A percentile compares a stretch with the other conserved stretches of the same genome.
Evolutionary conservation across 495 filamentous ascomycete genomes (phyloP).

Genomic region (Talaromyces proteolyticus): DNA sequence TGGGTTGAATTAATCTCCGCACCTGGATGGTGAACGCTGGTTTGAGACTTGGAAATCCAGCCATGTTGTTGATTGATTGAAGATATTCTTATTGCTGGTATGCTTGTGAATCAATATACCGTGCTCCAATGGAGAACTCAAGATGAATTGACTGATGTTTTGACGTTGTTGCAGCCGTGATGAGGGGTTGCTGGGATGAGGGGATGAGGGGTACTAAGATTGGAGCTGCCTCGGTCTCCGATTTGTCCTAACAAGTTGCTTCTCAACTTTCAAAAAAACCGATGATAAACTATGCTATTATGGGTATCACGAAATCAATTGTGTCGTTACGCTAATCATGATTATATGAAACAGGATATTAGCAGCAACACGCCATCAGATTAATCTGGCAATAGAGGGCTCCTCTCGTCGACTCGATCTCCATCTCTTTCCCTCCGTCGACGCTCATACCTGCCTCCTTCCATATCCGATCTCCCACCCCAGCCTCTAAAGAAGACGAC

Average conservation of each 20-base stretch:
- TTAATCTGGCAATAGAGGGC: neutral
- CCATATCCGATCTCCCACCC: neutral
- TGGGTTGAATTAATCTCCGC: neutral
- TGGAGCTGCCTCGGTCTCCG: too few relatives aligned
- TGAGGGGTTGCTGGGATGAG: too few relatives aligned
- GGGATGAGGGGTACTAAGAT: too few relatives aligned
- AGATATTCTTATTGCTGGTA: neutral
- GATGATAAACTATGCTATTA: too few relatives aligned
- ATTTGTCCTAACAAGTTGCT: too few relatives aligned
- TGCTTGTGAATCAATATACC: neutral
- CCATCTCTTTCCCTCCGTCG: neutral
- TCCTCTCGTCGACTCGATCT: neutral
- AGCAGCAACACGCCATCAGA: neutral
- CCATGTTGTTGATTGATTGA: constrained; percentile 20
- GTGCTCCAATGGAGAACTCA: too few relatives aligned
- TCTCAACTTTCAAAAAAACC: too few relatives aligned
- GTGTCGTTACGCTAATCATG: neutral
- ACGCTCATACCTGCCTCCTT: neutral
- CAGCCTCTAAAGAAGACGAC: neutral
- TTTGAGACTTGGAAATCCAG: constrained; percentile 33
- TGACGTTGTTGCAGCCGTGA: too few relatives aligned
- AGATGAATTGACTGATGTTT: too few relatives aligned
- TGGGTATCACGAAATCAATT: too few relatives aligned
- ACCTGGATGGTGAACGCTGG: constrained; percentile 41
- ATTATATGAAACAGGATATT: neutral